These are phyloP conservation scores for Podaxis mareebaensis DNA, from an alignment of 768 basidiomycete species.

Conservation along the genomic window DNA sequence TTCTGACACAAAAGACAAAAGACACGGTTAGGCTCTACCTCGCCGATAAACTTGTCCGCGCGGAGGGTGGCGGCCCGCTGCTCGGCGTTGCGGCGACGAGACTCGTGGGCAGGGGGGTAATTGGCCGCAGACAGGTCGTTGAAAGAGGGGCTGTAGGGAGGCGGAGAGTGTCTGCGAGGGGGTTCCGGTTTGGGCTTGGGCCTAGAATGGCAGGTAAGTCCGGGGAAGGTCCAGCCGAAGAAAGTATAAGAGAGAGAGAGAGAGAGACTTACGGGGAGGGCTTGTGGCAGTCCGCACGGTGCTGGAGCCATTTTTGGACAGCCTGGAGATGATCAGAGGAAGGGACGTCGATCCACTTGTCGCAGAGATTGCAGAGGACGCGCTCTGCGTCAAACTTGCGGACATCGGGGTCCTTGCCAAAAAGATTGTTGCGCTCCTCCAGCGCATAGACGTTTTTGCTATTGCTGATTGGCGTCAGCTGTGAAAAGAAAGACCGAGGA, in stretches of 20 bases:
- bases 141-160: constrained; percentile 41
- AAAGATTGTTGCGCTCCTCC: constrained; percentile 58
- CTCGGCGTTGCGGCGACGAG: constrained; percentile 74
- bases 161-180: constrained; percentile 19
- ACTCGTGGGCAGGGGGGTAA: constrained; percentile 61
- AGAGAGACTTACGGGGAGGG: constrained; percentile 15
- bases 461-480: constrained; percentile 26
- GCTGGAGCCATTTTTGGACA: constrained; percentile 65
- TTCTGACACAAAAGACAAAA: constrained; percentile 77
- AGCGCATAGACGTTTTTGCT: constrained; percentile 58
- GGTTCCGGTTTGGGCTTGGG: constrained; percentile 17
- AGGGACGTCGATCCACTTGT: constrained; percentile 63
- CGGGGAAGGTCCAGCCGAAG: too few species aligned
- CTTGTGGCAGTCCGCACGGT: constrained; percentile 57
- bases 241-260: too few species aligned
- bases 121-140: constrained; percentile 60
- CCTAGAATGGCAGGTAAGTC: too few species aligned
- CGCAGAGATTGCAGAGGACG: constrained; percentile 68
- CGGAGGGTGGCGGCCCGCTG: constrained; percentile 73
- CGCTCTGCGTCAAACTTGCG: constrained; percentile 76
- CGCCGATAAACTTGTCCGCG: constrained; percentile 61
- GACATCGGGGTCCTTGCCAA: constrained; percentile 68
- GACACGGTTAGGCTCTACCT: constrained; percentile 74
- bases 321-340: constrained; percentile 61
- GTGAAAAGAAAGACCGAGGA: constrained; percentile 21